These are phyloP conservation scores for Globisporangium alternatum DNA, from an alignment of 352 stramenopile genomes.

Conservation along the genomic window DNA sequence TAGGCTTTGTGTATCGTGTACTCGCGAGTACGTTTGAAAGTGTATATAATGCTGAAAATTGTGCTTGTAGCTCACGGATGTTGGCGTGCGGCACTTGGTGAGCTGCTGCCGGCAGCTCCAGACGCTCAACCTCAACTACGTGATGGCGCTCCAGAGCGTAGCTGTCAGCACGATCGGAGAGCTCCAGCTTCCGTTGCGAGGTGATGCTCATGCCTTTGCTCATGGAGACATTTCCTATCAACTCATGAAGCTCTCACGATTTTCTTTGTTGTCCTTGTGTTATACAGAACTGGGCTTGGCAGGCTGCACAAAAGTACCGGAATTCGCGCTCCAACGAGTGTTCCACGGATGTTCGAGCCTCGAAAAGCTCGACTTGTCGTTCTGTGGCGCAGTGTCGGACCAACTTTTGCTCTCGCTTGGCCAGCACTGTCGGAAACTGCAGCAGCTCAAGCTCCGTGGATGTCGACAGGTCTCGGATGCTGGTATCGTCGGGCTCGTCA, in stretches of 20 bases:
- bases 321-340: constrained; percentile 81
- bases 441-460: constrained; percentile 63
- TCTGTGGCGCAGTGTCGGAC: constrained; percentile 78
- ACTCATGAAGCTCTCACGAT: not conserved
- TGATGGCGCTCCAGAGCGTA: constrained; percentile 44
- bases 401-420: constrained; percentile 70
- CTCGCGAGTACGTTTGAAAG: not conserved
- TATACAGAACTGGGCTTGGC: constrained; percentile 56
- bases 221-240: not conserved
- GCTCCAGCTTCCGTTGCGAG: constrained; percentile 45
- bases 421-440: constrained; percentile 56
- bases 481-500: constrained; percentile 76
- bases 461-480: constrained; percentile 88
- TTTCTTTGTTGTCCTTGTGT: not conserved
- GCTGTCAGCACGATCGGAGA: constrained; percentile 60
- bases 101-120: constrained; percentile 45
- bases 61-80: constrained; percentile 49
- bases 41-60: not conserved
- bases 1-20: not conserved
- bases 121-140: constrained; percentile 51
- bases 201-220: constrained; percentile 18
- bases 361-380: constrained; percentile 74
- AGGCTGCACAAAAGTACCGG: constrained; percentile 71
- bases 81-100: constrained; percentile 49
- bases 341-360: constrained; percentile 71